These are phyloP conservation scores for Bacterosira constricta DNA, from an alignment of 108 stramenopile species.

Conservation along the genomic window DNA sequence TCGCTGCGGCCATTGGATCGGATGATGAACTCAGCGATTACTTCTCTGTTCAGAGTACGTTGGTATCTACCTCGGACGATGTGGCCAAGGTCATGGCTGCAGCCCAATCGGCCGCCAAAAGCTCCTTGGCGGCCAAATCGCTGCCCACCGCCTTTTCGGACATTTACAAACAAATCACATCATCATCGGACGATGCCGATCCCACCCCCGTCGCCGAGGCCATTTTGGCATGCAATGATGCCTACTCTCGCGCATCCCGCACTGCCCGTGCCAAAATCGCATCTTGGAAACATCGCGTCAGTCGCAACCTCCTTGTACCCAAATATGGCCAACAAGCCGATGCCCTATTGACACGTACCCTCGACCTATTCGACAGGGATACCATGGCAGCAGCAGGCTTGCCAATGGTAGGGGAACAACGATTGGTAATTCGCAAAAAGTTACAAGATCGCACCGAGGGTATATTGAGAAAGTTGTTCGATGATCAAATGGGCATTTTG, in stretches of 20 bases:
- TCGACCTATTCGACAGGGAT: constrained; percentile 75
- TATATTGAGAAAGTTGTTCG: constrained; percentile 63
- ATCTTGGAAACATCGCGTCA: constrained; percentile 66
- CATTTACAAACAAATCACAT: constrained; percentile 49
- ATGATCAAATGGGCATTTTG: constrained; percentile 60
- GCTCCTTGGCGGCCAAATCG: constrained; percentile 3
- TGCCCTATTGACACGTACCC: constrained; percentile 45
- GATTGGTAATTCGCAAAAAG: constrained; percentile 63
- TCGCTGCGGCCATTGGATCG: constrained; percentile 51
- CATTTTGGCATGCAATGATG: constrained; percentile 69
- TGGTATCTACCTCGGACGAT: constrained; percentile 52
- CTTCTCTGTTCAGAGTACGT: constrained; percentile 54
- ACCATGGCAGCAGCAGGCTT: constrained; percentile 76
- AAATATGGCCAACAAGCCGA: constrained; percentile 70
- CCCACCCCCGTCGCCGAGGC: constrained; percentile 76
- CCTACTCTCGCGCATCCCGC: constrained; percentile 66
- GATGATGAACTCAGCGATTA: constrained; percentile 50
- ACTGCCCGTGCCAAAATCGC: constrained; percentile 69
- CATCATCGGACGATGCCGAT: constrained; percentile 59
- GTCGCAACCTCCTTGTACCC: constrained; percentile 71
- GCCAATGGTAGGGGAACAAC: constrained; percentile 55
- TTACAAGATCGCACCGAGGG: constrained; percentile 64
- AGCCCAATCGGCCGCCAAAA: constrained; percentile 47
- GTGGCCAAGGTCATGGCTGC: constrained; percentile 50
- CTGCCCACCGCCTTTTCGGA: constrained; percentile 56